These are phyloP conservation scores for Botrytis aclada DNA, from an alignment of 2,329 filamentous ascomycete species.

Conservation along the genomic window DNA sequence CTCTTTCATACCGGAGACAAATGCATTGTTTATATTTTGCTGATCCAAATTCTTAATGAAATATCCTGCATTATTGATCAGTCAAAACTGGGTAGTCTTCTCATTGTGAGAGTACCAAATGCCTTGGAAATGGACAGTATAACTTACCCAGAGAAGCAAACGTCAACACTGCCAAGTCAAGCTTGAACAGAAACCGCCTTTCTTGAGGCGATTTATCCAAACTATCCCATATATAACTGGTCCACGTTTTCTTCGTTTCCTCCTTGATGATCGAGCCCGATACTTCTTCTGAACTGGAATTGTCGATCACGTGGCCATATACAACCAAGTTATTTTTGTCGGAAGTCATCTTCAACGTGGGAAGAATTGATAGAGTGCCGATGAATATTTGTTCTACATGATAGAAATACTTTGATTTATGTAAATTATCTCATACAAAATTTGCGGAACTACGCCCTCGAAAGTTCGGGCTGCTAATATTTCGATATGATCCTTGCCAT, in stretches of 20 bases:
- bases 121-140: background rate
- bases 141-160: constrained; percentile 19
- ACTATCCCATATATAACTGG: constrained; percentile 45
- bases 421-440: background rate
- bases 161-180: constrained; percentile 46
- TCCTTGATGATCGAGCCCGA: constrained; percentile 17
- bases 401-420: background rate
- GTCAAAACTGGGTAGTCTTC: constrained; percentile 4
- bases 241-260: constrained; percentile 38
- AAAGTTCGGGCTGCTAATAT: background rate
- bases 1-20: constrained; percentile 47
- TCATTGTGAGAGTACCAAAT: background rate
- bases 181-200: constrained; percentile 47
- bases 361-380: background rate
- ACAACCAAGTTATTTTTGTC: constrained; percentile 7
- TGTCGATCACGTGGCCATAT: constrained; percentile 9
- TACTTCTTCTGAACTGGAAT: constrained; percentile 1
- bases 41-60: constrained; percentile 50
- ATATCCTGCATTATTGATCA: constrained; percentile 40
- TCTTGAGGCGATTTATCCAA: constrained; percentile 48
- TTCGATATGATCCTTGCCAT: constrained; percentile 19
- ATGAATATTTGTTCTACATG: background rate
- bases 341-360: constrained; percentile 13
- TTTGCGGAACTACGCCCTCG: background rate
- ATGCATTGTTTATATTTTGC: constrained; percentile 46